Evolutionary conservation across 2,329 filamentous ascomycete species (phyloP), one percentile per base, ranked within the genome.

Genomic region (Pleurostoma richardsiae): DNA sequence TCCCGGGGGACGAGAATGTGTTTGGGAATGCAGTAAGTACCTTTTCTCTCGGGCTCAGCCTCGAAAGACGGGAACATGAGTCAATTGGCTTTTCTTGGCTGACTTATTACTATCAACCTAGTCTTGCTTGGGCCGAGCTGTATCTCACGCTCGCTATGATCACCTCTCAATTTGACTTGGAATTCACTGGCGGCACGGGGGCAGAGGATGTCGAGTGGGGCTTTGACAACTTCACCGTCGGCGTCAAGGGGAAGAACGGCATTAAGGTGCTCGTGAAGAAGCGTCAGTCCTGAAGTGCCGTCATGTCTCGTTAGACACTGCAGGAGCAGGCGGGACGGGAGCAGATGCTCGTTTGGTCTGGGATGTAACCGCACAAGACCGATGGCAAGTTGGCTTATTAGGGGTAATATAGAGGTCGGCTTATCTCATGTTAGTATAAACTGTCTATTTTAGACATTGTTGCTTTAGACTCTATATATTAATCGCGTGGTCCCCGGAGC

Each of bases 11-110:
- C 54, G n/a, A 43, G 56, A 4, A 51, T 39, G 2, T 60, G 54
- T 10, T 39, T 59, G 19, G 59, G 59, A 39, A 60, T 62, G 55
- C 45, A 60, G 56, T 61, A 54, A 47, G 57, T 57, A 29, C 39
- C 7, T 19, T 27, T 8, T 43, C 10, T 30, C 29, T 40, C 44
- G 36, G 26, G n/a, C 29, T 30, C 40, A 33, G n/a, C 40, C n/a
- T 7, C 40, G 27, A 19, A 19, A 19, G 19, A 19, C 19, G 19
- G 11, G 27, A n/a, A 10, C 26, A 28, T 30, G 26, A 28, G 31
- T 29, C 11, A 19, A 28, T 7, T 19, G 39, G 31, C 30, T 7
- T 19, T 30, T 48, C 38, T 5, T 39, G 29, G 42, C 30, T 11
- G n/a, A 30, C n/a, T 45, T 39, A 10, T 7, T 7, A 11, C 29